These are phyloP conservation scores for Hymenoscyphus scutula DNA, from an alignment of 2,329 filamentous ascomycete species.

Conservation along the genomic window DNA sequence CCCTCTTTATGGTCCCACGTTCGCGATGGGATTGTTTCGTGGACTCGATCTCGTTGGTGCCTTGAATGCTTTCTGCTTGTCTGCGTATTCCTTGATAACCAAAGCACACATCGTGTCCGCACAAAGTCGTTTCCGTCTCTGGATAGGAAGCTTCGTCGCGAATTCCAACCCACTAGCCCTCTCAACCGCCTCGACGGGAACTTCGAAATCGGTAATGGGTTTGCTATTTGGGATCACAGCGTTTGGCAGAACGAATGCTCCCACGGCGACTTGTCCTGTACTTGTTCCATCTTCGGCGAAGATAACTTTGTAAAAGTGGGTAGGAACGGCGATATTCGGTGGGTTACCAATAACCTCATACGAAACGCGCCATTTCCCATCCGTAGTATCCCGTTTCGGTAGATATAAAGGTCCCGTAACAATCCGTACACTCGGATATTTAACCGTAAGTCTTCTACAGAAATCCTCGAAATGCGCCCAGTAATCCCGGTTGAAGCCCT, in stretches of 20 bases:
- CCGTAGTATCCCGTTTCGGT: slow-evolving; percentile 73
- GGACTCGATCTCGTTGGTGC: slow-evolving; percentile 32
- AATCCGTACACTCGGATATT: slow-evolving; percentile 83
- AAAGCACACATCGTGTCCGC: slow-evolving; percentile 82
- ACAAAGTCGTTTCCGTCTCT: slow-evolving; percentile 77
- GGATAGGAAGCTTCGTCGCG: slow-evolving; percentile 70
- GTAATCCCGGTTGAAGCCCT: slow-evolving; percentile 98
- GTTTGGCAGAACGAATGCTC: slow-evolving; percentile 94
- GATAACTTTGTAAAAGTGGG: slow-evolving; percentile 99
- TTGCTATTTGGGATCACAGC: slow-evolving; percentile 84
- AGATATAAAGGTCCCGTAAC: slow-evolving; percentile 94
- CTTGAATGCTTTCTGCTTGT: slow-evolving; percentile 57
- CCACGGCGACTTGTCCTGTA: slow-evolving; percentile 77
- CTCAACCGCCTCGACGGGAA: slow-evolving; percentile 89
- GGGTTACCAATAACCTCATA: slow-evolving; percentile 96
- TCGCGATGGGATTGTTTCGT: slow-evolving; percentile 22
- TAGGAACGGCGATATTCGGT: slow-evolving; percentile 92
- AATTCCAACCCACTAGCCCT: slow-evolving; percentile 91
- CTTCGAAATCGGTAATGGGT: slow-evolving; percentile 87
- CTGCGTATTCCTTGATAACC: slow-evolving; percentile 74
- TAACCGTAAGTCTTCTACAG: slow-evolving; percentile 75
- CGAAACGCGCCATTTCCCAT: slow-evolving; percentile 91
- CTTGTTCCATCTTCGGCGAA: slow-evolving; percentile 79
- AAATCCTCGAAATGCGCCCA: slow-evolving; percentile 99
- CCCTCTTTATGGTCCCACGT: not conserved